phyloP scores from a whole-genome alignment of 108 stramenopile species.

The Pseudonitzschia delicatissima region DNA sequence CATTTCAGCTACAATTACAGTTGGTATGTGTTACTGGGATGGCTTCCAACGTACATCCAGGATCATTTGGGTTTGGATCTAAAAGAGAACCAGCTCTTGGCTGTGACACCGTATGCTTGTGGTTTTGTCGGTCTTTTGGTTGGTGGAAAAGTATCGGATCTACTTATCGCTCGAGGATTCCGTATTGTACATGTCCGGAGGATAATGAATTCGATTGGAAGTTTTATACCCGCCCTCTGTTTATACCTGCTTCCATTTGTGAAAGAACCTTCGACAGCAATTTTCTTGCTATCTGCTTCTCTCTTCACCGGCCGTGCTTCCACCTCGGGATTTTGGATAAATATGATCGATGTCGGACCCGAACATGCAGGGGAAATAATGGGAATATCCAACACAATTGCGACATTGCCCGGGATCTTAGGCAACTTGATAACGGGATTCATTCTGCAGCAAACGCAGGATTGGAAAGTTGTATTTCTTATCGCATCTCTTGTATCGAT shows the following conservation, averaged over 20 bases:
- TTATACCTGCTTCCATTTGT: not conserved
- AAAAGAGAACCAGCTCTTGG: not conserved
- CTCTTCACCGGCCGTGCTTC: constrained; percentile 4
- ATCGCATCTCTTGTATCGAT: not conserved
- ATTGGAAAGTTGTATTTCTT: not conserved
- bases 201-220: not conserved
- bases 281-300: not conserved
- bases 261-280: not conserved
- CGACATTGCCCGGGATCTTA: not conserved
- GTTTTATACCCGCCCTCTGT: not conserved
- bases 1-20: constrained; percentile 7
- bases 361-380: constrained; percentile 4
- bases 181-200: not conserved
- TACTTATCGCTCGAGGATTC: not conserved
- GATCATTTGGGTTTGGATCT: constrained; percentile 2
- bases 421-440: constrained; percentile 5
- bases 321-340: constrained; percentile 7
- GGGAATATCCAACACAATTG: constrained; percentile 5
- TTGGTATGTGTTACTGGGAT: constrained; percentile 4
- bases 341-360: constrained; percentile 11
- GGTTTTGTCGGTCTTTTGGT: not conserved
- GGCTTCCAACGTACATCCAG: constrained; percentile 3
- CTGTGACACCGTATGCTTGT: not conserved
- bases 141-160: not conserved
- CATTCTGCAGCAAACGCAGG: not conserved